Conservation (phyloP, 2,329 filamentous ascomycete genomes). For the Xylaria sp. region DNA sequence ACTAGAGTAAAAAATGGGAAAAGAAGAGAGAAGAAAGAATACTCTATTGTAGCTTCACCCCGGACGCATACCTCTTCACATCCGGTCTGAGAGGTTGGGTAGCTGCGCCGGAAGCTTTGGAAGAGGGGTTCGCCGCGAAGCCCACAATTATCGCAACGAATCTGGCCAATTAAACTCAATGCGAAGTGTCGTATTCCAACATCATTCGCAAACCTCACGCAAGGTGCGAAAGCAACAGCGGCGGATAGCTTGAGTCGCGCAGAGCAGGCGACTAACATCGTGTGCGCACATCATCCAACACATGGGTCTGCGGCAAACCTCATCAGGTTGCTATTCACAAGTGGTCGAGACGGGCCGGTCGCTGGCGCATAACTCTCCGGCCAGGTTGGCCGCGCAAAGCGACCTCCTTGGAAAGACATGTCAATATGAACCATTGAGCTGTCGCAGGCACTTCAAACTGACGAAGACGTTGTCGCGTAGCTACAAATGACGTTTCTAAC, state of each 20-base stretch:
- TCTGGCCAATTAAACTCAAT: constrained; percentile 23
- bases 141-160: constrained; percentile 2
- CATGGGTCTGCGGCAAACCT: constrained; percentile 9
- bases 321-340: constrained; percentile 5
- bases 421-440: constrained; percentile 5
- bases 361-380: not conserved
- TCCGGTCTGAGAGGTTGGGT: constrained; percentile 5
- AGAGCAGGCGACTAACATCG: constrained; percentile 7
- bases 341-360: constrained; percentile 3
- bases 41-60: constrained; percentile 2
- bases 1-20: not conserved
- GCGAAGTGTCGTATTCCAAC: constrained; percentile 24
- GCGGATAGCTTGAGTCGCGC: constrained; percentile 7
- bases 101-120: constrained; percentile 12
- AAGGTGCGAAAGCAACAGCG: constrained; percentile 2
- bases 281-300: constrained; percentile 3
- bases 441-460: constrained; percentile 1
- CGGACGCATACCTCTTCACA: constrained; percentile 7
- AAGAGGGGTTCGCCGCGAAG: constrained; percentile 20
- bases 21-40: not conserved
- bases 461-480: constrained; percentile 21
- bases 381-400: constrained; percentile 13
- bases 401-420: constrained; percentile 17
- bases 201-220: constrained; percentile 9
- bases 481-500: not conserved